Conservation (phyloP, 2,329 filamentous ascomycete genomes). For the Biscogniauxia sp. region DNA sequence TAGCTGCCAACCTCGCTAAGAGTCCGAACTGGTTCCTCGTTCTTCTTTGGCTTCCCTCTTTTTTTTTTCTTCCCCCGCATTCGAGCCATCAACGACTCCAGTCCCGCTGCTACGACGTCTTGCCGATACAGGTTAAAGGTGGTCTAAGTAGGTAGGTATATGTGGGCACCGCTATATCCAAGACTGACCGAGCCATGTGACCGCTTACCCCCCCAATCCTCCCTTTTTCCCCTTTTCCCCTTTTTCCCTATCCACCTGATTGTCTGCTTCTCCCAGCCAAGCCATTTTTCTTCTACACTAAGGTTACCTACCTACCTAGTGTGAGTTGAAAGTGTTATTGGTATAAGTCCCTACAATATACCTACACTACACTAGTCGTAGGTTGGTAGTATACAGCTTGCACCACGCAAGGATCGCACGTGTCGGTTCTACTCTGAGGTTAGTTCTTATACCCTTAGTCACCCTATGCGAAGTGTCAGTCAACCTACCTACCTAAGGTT, state of each 20-base stretch:
- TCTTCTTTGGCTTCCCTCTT: background rate
- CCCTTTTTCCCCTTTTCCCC: background rate
- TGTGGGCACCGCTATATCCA: background rate
- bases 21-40: no score
- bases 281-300: no score
- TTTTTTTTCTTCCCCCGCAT: background rate
- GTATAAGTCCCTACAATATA: no score
- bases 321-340: no score
- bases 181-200: background rate
- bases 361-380: no score
- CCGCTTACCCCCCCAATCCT: no score
- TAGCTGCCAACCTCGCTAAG: no score
- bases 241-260: background rate
- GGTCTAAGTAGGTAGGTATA: no score
- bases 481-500: no score
- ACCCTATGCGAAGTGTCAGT: background rate
- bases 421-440: no score
- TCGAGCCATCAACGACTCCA: background rate
- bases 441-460: background rate
- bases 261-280: background rate
- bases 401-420: background rate
- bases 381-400: no score
- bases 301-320: no score
- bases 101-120: background rate
- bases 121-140: background rate